A percentile compares a stretch with the other conserved stretches of the same genome.
These are phyloP conservation scores for Candida sithepensis DNA, from an alignment of 805 yeast species.

Conservation along the genomic window DNA sequence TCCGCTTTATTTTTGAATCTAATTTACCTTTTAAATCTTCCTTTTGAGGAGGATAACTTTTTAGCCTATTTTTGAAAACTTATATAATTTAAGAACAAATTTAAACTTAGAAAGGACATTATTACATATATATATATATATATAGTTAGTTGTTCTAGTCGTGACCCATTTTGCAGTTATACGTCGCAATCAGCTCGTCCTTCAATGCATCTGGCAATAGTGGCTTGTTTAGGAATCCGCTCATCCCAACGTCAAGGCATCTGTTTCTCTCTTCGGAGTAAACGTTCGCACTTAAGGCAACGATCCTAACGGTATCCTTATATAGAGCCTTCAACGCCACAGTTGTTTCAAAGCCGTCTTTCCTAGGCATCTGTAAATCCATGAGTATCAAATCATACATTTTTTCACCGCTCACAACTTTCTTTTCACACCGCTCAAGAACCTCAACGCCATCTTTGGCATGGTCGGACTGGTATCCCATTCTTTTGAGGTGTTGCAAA, in stretches of 20 bases:
- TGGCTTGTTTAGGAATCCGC: conserved; percentile 51
- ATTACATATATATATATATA: neutral
- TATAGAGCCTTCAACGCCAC: conserved; percentile 35
- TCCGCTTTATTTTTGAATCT: too few species aligned
- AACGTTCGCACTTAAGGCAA: conserved; percentile 51
- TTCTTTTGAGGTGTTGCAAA: conserved; percentile 41
- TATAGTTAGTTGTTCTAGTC: neutral
- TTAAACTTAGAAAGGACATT: too few species aligned
- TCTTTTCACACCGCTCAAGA: conserved; percentile 31
- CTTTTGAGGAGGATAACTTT: too few species aligned
- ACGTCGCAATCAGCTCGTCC: conserved; percentile 29
- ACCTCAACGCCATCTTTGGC: conserved; percentile 50
- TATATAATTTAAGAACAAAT: too few species aligned
- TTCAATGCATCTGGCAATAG: conserved; percentile 43
- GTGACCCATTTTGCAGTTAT: neutral
- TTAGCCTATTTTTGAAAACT: too few species aligned
- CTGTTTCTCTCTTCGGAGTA: conserved; percentile 49
- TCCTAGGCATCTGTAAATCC: conserved; percentile 40
- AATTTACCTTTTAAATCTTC: too few species aligned
- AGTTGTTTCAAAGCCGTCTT: conserved; percentile 53
- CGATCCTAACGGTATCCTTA: conserved; percentile 28
- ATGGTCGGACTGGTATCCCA: conserved; percentile 50
- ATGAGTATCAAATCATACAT: conserved; percentile 50
- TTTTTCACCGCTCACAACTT: conserved; percentile 24
- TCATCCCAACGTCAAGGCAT: conserved; percentile 49